Percentiles rank a stretch among this genome's conserved stretches.
Conservation (phyloP, 2,329 filamentous ascomycete species). For the Penicillium olsonii region DNA sequence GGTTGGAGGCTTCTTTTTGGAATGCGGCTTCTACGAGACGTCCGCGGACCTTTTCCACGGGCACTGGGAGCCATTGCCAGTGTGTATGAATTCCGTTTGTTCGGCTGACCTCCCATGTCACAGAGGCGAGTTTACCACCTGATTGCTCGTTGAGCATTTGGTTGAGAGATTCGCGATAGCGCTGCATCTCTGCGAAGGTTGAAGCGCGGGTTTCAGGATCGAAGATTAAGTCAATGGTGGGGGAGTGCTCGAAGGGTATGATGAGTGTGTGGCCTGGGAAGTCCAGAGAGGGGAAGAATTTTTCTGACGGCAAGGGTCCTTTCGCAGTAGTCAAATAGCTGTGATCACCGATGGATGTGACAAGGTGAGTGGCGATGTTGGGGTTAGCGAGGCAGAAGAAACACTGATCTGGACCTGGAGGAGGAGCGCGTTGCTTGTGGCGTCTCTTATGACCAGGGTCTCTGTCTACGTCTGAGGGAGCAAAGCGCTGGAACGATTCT, state of each 20-base stretch:
- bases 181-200: constrained; percentile 78
- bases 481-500: constrained; percentile 41
- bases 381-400: constrained; percentile 96
- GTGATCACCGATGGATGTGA: constrained; percentile 84
- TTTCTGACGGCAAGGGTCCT: constrained; percentile 74
- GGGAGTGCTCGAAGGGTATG: constrained; percentile 79
- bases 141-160: constrained; percentile 64
- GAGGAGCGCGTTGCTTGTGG: constrained; percentile 49
- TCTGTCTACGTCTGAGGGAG: constrained; percentile 39
- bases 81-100: constrained; percentile 80
- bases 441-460: constrained; percentile 33
- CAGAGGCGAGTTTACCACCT: constrained; percentile 66
- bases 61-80: constrained; percentile 87
- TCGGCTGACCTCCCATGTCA: constrained; percentile 92
- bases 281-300: constrained; percentile 70
- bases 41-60: constrained; percentile 65
- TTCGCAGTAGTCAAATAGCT: constrained; percentile 90
- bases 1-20: constrained; percentile 81
- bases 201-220: constrained; percentile 56
- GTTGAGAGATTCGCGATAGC: constrained; percentile 75
- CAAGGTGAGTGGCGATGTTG: constrained; percentile 80
- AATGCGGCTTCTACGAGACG: constrained; percentile 87
- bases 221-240: constrained; percentile 70
- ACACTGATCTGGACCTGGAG: constrained; percentile 72
- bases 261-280: constrained; percentile 90